Conservation (phyloP, 192 early-diverging fungal genomes). For the Pilobolus umbonatus region DNA sequence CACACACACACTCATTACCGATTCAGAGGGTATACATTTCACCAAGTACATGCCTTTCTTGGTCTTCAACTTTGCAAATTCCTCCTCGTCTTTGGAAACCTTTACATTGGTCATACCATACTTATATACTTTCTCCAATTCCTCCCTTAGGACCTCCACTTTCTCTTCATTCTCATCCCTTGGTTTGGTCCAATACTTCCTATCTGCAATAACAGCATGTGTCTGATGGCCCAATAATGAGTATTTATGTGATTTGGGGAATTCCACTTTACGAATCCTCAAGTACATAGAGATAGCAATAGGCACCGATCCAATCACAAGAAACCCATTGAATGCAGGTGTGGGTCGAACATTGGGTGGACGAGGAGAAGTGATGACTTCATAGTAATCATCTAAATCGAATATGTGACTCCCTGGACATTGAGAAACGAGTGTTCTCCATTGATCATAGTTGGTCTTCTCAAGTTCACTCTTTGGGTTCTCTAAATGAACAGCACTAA, state of each 20-base stretch:
- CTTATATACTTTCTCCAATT: conserved; percentile 59
- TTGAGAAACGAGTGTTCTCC: conserved; percentile 29
- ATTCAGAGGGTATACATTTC: conserved; percentile 46
- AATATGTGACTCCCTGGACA: conserved; percentile 30
- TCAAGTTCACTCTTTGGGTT: neutral
- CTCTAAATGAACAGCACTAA: neutral
- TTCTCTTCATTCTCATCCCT: neutral
- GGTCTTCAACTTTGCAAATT: conserved; percentile 52
- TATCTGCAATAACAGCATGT: too few relatives aligned
- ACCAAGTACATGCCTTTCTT: conserved; percentile 55
- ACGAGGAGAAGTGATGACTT: too few relatives aligned
- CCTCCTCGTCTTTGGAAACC: conserved; percentile 55
- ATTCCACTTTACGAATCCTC: too few relatives aligned
- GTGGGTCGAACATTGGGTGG: too few relatives aligned
- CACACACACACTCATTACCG: too few relatives aligned
- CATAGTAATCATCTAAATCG: conserved; percentile 49
- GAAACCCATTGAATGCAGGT: too few relatives aligned
- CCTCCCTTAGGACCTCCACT: conserved; percentile 29
- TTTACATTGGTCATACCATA: conserved; percentile 68
- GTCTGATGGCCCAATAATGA: too few relatives aligned
- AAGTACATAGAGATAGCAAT: too few relatives aligned
- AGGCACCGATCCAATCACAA: neutral
- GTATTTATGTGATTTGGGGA: too few relatives aligned
- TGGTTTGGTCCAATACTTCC: too few relatives aligned
- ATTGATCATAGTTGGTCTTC: neutral